phyloP scores from a whole-genome alignment of 2,329 filamentous ascomycete species.

The Helminthosporium solani region DNA sequence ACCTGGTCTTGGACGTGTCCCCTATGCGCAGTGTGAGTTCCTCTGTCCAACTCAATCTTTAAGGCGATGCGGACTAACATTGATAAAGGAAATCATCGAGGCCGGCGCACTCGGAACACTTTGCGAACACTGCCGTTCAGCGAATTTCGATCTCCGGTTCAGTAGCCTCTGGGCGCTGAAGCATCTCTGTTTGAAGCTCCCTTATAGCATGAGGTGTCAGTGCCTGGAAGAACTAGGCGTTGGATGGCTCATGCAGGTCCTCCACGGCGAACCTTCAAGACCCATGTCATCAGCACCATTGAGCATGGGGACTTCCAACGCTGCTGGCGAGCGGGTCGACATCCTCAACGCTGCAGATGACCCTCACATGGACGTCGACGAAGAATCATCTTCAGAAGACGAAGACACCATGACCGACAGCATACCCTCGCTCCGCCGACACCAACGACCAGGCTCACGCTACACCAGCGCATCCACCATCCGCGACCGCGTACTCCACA shows the following conservation, averaged over 20 bases:
- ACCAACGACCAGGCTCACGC: constrained; percentile 39
- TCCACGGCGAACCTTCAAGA: constrained; percentile 59
- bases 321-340: constrained; percentile 61
- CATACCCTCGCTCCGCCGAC: constrained; percentile 41
- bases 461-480: constrained; percentile 40
- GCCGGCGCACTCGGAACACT: constrained; percentile 73
- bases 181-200: constrained; percentile 75
- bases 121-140: constrained; percentile 80
- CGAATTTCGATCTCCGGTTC: constrained; percentile 74
- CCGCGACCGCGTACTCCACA: constrained; percentile 45
- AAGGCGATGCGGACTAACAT: constrained; percentile 1
- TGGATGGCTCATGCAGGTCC: constrained; percentile 77
- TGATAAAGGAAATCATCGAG: constrained; percentile 65
- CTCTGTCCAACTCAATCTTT: neutral
- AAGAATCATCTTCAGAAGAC: constrained; percentile 42
- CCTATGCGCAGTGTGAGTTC: constrained; percentile 79
- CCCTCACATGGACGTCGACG: constrained; percentile 45
- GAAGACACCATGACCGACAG: constrained; percentile 50
- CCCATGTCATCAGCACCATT: constrained; percentile 39
- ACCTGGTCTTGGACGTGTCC: constrained; percentile 84
- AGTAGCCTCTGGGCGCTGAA: constrained; percentile 94
- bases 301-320: constrained; percentile 59
- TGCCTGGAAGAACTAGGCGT: constrained; percentile 76
- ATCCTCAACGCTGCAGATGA: constrained; percentile 56
- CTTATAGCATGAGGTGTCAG: constrained; percentile 70